Evolutionary conservation across 2,329 filamentous ascomycete species (phyloP), one percentile per base, ranked within the genome.

Genomic region (Stachybotrys elegans): DNA sequence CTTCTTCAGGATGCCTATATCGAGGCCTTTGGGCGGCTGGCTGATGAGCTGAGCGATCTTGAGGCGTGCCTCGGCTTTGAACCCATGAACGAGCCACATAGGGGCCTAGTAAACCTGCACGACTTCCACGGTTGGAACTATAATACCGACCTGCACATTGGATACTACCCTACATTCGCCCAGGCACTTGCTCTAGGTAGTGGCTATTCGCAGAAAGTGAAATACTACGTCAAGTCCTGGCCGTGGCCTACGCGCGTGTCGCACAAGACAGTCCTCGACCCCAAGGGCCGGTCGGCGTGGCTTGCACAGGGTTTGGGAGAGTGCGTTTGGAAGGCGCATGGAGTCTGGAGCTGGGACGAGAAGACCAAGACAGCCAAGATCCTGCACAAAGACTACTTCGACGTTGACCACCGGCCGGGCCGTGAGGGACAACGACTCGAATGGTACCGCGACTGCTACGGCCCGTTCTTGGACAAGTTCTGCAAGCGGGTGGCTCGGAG

Each of bases 391-490:
- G 51, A 62, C 19, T 70, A 70, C 35, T 70, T 70, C 25, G 62
- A 63, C 5, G 49, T 56, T 8, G 63, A 70, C 37, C 67, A 68
- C 41, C 59, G 63, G 5, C 65, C 65, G 1, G 63, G 59, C 4
- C 55, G 53, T 2, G 55, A 64, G 32, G 64, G 65, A 6, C 53
- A 50, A 8, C 53, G 48, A 7, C 59, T 69, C 13, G 67, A 70
- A 43, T 70, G 67, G 60, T 69, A 70, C 49, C 58, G 59, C 22
- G 67, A 70, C 49, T 70, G 60, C 43, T 70, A 70, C 44, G 65
- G 59, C 5, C 67, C 67, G 0, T 70, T 70, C 27, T 48, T 70
- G 6, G 51, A 60, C 3, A 59, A 57, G 14, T 69, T 69, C 42
- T 56, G 60, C 0, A 53, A 60, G 7, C 61, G 64, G 2, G 56